Percentiles rank a stretch among this genome's conserved stretches.
Evolutionary conservation across 2,329 filamentous ascomycete species (phyloP).

Genomic region (Colletotrichum noveboracense): DNA sequence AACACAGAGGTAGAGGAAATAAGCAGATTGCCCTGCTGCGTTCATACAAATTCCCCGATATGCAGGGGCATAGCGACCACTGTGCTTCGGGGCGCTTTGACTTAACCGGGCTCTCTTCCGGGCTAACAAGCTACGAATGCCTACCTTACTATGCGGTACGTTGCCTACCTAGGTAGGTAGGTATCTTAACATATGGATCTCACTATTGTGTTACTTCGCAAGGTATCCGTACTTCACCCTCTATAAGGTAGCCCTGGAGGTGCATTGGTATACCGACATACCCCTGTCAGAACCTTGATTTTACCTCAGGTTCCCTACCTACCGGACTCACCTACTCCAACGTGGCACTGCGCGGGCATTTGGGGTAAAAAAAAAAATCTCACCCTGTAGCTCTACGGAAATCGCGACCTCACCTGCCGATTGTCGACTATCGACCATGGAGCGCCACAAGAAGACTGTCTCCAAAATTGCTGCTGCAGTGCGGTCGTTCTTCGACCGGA

Average conservation of each 20-base stretch:
- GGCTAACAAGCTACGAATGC: not conserved
- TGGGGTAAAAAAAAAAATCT: not conserved
- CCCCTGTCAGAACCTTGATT: slow-evolving; percentile 8
- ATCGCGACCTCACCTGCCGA: not conserved
- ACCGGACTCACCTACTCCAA: not conserved
- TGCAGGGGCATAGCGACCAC: not conserved
- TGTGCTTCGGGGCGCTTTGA: not conserved
- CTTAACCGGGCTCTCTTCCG: not conserved
- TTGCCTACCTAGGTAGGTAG: too few species aligned
- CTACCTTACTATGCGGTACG: too few species aligned
- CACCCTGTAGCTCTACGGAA: not conserved
- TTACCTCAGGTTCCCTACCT: not conserved
- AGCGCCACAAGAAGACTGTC: slow-evolving; percentile 55
- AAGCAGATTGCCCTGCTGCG: not conserved
- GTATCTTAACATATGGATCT: not conserved
- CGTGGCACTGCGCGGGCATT: not conserved
- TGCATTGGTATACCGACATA: not conserved
- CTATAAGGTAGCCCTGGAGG: not conserved
- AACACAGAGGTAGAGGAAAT: not conserved
- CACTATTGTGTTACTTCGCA: not conserved
- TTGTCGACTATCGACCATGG: slow-evolving; percentile 39
- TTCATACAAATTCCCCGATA: not conserved
- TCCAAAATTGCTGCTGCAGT: slow-evolving; percentile 52
- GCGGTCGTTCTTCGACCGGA: slow-evolving; percentile 50
- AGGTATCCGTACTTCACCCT: not conserved